A percentile compares a stretch with the other conserved stretches of the same genome.
These are phyloP conservation scores for Boletus pseudopeckii DNA, from an alignment of 768 basidiomycete species.

Conservation along the genomic window DNA sequence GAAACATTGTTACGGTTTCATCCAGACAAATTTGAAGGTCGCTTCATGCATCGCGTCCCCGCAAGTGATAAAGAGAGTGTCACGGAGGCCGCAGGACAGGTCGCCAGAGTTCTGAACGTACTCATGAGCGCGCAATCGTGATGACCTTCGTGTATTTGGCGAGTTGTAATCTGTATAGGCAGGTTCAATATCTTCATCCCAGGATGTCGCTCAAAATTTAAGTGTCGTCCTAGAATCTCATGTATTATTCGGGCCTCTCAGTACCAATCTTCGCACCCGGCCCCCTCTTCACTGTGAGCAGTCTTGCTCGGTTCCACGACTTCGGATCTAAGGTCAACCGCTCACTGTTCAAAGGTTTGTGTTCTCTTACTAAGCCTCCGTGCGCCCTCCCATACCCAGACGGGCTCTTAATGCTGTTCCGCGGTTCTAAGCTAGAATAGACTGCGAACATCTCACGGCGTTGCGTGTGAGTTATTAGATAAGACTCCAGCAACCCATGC, in stretches of 20 bases:
- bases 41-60: constrained; percentile 53
- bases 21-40: constrained; percentile 79
- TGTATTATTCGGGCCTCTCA: background rate
- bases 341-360: no score
- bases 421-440: background rate
- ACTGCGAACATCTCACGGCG: background rate
- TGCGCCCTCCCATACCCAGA: background rate
- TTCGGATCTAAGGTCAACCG: background rate
- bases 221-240: background rate
- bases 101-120: constrained; percentile 56
- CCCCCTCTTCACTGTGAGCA: background rate
- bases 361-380: background rate
- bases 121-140: constrained; percentile 42
- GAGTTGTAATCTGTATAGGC: background rate
- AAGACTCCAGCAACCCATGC: background rate
- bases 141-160: background rate
- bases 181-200: background rate
- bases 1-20: constrained; percentile 74
- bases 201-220: background rate
- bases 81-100: constrained; percentile 57
- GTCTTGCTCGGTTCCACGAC: background rate
- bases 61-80: constrained; percentile 48
- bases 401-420: background rate
- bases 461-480: background rate
- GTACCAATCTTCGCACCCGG: background rate